Evolutionary conservation across 441 rosid genomes (phyloP).

Genomic region (Pelargonium myrrhifolium): DNA sequence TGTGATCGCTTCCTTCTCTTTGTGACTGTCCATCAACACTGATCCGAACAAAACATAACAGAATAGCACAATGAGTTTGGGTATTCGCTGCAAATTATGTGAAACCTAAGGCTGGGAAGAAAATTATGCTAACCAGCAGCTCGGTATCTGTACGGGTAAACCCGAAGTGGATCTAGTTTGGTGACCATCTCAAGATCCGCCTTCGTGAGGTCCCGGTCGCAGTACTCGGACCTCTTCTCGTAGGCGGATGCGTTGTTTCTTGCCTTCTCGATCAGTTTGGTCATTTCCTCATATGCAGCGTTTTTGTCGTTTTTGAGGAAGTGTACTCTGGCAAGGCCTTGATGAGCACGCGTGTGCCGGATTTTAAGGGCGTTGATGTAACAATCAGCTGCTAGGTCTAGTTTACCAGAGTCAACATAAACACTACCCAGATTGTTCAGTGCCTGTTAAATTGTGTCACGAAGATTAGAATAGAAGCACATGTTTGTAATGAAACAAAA

Average conservation of each 20-base stretch:
- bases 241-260: constrained; percentile 84
- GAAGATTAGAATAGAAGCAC: not conserved
- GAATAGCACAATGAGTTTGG: too few relatives aligned
- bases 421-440: constrained; percentile 97
- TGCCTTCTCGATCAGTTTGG: constrained; percentile 79
- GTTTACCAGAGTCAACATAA: constrained; percentile 56
- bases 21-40: constrained; percentile 89
- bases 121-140: constrained; percentile 62
- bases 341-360: constrained; percentile 92
- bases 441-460: constrained; percentile 44
- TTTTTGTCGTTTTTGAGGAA: constrained; percentile 62
- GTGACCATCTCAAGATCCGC: constrained; percentile 91
- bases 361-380: constrained; percentile 84
- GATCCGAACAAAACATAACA: constrained; percentile 8
- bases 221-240: constrained; percentile 95
- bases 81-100: too few relatives aligned
- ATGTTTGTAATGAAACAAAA: not conserved
- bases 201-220: constrained; percentile 77
- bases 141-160: constrained; percentile 89
- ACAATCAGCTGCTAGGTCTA: constrained; percentile 91
- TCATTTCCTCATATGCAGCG: constrained; percentile 85
- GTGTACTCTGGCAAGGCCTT: constrained; percentile 94
- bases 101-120: not conserved
- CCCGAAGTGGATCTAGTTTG: constrained; percentile 79
- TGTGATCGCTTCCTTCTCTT: constrained; percentile 80